Percentiles rank a stretch among this genome's conserved stretches.
Conservation (phyloP, 768 basidiomycete species). For the Leccinum rimulosum region DNA sequence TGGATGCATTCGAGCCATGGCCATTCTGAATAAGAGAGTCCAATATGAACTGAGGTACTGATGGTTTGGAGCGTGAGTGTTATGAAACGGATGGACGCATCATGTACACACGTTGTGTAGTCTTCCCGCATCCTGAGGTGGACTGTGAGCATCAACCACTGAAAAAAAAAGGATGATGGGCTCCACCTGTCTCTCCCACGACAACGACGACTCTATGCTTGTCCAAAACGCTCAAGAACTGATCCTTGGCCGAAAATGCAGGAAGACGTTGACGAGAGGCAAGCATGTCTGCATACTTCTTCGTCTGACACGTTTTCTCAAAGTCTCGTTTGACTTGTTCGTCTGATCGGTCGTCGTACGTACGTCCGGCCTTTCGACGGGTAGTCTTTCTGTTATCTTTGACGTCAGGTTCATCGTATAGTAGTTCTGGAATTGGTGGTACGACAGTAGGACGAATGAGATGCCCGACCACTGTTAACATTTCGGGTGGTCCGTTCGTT, state of each 20-base stretch:
- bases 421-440: conserved; percentile 17
- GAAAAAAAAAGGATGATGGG: neutral
- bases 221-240: conserved; percentile 59
- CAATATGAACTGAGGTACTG: conserved; percentile 87
- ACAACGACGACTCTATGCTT: conserved; percentile 72
- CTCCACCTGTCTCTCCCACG: conserved; percentile 83
- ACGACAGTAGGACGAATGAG: conserved; percentile 14
- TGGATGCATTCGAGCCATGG: conserved; percentile 63
- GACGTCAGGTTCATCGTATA: conserved; percentile 1
- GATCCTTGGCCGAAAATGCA: conserved; percentile 64
- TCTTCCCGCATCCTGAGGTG: conserved; percentile 78
- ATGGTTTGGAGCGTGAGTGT: neutral
- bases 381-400: neutral
- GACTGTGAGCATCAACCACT: conserved; percentile 1
- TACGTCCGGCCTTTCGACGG: conserved; percentile 1
- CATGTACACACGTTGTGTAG: conserved; percentile 64
- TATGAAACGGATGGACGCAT: neutral
- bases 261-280: conserved; percentile 62
- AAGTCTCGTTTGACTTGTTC: conserved; percentile 53
- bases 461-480: conserved; percentile 57
- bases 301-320: conserved; percentile 39
- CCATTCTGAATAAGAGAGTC: conserved; percentile 70
- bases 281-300: conserved; percentile 57
- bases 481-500: conserved; percentile 71
- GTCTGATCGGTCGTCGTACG: conserved; percentile 44